Conservation (phyloP, 2,329 filamentous ascomycete species). For the Lecanosticta acicola region DNA sequence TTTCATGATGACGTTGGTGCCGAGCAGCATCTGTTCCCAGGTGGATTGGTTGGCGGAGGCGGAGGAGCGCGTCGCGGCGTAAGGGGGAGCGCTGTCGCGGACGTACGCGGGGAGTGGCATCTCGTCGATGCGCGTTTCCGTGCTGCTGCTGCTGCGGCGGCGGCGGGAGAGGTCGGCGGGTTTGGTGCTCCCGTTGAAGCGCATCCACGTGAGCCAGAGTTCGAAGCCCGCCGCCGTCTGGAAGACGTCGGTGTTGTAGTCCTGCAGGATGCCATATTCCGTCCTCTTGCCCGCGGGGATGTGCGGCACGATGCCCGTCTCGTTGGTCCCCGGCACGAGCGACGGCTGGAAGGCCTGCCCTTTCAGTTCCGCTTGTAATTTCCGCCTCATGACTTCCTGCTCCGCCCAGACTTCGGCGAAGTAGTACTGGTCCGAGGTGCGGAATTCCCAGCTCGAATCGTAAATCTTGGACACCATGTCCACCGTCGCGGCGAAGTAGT, state of each 20-base stretch:
- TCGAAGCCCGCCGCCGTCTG: constrained; percentile 20
- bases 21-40: constrained; percentile 19
- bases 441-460: constrained; percentile 18
- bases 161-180: too few species aligned
- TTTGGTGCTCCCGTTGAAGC: constrained; percentile 19
- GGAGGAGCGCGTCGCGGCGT: constrained; percentile 2
- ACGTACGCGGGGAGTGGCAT: constrained; percentile 14
- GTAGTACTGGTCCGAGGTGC: constrained; percentile 40
- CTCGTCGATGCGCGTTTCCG: constrained; percentile 14
- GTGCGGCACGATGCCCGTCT: constrained; percentile 11
- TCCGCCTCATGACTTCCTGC: constrained; percentile 43
- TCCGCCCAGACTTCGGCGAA: constrained; percentile 49
- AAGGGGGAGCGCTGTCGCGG: constrained; percentile 11
- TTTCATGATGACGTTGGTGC: constrained; percentile 19
- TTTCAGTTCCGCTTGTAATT: constrained; percentile 8
- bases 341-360: neutral
- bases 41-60: constrained; percentile 4
- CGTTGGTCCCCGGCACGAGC: constrained; percentile 2
- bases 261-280: constrained; percentile 21
- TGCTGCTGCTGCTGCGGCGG: too few species aligned
- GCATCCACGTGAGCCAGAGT: constrained; percentile 20
- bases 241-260: constrained; percentile 24
- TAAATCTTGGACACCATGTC: constrained; percentile 15
- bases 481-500: constrained; percentile 34
- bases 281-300: constrained; percentile 15